Conservation (phyloP, 495 filamentous ascomycete species). For the Aspergillus indologenus region DNA sequence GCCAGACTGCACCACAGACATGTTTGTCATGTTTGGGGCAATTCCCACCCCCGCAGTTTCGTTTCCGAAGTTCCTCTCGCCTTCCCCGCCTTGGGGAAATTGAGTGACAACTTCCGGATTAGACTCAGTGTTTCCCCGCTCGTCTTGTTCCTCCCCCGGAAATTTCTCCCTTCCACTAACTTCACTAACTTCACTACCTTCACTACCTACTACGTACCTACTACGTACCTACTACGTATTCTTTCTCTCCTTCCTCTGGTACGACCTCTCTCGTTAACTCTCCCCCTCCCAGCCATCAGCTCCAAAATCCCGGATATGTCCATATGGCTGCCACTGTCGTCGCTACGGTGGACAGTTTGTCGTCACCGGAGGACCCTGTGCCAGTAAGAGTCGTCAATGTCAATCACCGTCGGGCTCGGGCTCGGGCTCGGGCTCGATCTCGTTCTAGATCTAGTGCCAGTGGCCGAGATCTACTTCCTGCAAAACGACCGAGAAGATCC, state of each 20-base stretch:
- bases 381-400: slow-evolving; percentile 7
- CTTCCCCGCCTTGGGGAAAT: not conserved
- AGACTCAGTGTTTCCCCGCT: not conserved
- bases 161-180: not conserved
- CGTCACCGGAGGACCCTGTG: not conserved
- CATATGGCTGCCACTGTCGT: not conserved
- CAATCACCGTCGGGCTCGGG: not conserved
- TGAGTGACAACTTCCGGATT: not conserved
- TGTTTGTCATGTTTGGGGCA: too few species aligned
- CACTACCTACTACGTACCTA: too few species aligned
- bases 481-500: slow-evolving; percentile 33
- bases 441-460: not conserved
- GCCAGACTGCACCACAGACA: too few species aligned
- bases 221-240: too few species aligned
- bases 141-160: not conserved
- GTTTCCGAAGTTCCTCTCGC: too few species aligned
- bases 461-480: not conserved
- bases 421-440: not conserved
- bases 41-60: not conserved
- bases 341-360: not conserved
- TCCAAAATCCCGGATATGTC: not conserved
- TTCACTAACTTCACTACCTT: too few species aligned
- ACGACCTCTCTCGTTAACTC: too few species aligned
- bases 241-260: too few species aligned
- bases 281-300: too few species aligned